These are phyloP conservation scores for Collybia mongolica DNA, from an alignment of 768 basidiomycete genomes.

Conservation along the genomic window DNA sequence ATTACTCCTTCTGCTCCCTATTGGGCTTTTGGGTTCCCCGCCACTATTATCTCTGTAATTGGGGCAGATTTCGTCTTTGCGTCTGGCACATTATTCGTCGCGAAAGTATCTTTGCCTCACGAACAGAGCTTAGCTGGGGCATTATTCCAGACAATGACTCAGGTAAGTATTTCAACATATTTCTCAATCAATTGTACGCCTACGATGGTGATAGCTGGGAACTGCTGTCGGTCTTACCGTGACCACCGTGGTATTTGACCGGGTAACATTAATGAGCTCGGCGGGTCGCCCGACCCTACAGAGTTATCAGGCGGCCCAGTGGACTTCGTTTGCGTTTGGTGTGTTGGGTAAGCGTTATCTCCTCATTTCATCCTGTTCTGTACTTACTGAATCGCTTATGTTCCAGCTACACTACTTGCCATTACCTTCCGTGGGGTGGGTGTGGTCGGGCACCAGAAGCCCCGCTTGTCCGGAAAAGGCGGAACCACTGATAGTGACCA, in stretches of 20 bases:
- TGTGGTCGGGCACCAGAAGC: constrained; percentile 16
- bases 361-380: neutral
- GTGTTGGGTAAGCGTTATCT: constrained; percentile 43
- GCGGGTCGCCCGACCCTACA: constrained; percentile 29
- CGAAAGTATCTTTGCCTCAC: constrained; percentile 60
- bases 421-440: constrained; percentile 17
- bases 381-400: neutral
- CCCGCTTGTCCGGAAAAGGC: too few species aligned
- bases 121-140: constrained; percentile 80
- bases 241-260: constrained; percentile 69
- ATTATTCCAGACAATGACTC: constrained; percentile 77
- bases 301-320: constrained; percentile 64
- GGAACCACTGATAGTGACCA: too few species aligned
- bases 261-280: constrained; percentile 36
- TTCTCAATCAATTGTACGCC: neutral
- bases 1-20: constrained; percentile 57
- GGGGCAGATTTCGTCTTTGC: constrained; percentile 81
- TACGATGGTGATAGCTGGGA: constrained; percentile 46
- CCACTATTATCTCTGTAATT: constrained; percentile 60
- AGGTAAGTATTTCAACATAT: constrained; percentile 34
- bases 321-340: constrained; percentile 63
- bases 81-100: constrained; percentile 71
- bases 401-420: constrained; percentile 12
- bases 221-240: constrained; percentile 70
- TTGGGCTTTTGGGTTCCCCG: constrained; percentile 79